These are phyloP conservation scores for Aeminium ludgeri DNA, from an alignment of 495 filamentous ascomycete genomes.

Conservation along the genomic window DNA sequence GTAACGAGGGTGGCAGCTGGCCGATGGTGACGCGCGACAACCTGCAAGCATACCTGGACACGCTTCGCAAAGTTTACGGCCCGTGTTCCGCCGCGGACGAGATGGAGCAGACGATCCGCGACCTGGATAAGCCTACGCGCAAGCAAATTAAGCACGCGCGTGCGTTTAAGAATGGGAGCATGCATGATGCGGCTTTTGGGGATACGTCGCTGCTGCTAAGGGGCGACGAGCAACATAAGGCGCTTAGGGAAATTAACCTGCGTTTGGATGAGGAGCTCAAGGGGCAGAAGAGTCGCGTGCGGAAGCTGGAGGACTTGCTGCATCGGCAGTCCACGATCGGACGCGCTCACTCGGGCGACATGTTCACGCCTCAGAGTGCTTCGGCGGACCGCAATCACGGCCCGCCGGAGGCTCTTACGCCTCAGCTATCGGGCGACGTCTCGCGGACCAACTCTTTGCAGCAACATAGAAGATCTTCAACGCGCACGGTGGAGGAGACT, in stretches of 20 bases:
- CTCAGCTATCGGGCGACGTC: slow-evolving; percentile 31
- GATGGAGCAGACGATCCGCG: slow-evolving; percentile 39
- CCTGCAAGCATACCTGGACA: slow-evolving; percentile 37
- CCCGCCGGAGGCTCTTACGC: slow-evolving; percentile 10
- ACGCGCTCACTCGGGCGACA: slow-evolving; percentile 50
- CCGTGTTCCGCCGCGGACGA: slow-evolving; percentile 49
- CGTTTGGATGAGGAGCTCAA: slow-evolving; percentile 67
- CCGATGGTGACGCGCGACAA: slow-evolving; percentile 45
- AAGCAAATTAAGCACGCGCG: slow-evolving; percentile 64
- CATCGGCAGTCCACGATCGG: slow-evolving; percentile 66
- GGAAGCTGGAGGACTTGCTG: slow-evolving; percentile 81
- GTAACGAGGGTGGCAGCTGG: slow-evolving; percentile 65
- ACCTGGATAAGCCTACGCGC: slow-evolving; percentile 56
- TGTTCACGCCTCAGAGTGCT: slow-evolving; percentile 32
- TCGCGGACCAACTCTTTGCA: slow-evolving; percentile 48
- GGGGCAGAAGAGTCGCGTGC: slow-evolving; percentile 76
- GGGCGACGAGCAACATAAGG: slow-evolving; percentile 59
- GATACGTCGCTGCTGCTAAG: slow-evolving; percentile 64
- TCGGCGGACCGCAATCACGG: slow-evolving; percentile 24
- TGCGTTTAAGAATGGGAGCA: slow-evolving; percentile 88
- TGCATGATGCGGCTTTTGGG: slow-evolving; percentile 68
- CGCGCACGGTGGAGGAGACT: slow-evolving; percentile 47
- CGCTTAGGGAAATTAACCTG: slow-evolving; percentile 58
- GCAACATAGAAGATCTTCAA: slow-evolving; percentile 45
- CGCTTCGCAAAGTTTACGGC: slow-evolving; percentile 38